Evolutionary conservation across 176 grass and related monocot species (phyloP), one percentile per base, ranked within the genome.

Genomic region (Zoysia pacifica): DNA sequence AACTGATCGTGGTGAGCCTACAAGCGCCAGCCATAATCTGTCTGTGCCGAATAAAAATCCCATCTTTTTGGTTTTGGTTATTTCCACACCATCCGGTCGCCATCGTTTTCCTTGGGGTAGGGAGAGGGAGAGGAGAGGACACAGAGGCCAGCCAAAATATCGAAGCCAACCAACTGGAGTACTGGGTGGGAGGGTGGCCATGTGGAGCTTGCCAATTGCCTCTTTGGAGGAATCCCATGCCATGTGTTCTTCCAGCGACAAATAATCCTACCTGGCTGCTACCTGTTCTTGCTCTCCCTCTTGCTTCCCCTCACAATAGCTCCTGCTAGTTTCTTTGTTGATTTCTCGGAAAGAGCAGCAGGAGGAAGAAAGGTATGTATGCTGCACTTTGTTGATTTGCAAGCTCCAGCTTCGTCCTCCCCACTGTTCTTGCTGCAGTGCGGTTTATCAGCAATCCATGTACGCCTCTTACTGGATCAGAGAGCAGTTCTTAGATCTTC

Each of bases 141-240:
- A 11, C 38, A 13, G 56, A 1, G 18, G 16, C 11, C 0, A 36
- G 15, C 2, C 5, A 39, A 15, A 83, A 84, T 69, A 79, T 84
- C 86, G 38, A 75, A 14, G n/a, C 14, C 36, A 58, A 74, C 36
- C 16, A 7, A 6, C 4, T 7, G 16, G 28, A 28, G 28, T 28
- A 28, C 48, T 37, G 60, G 64, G 14, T 28, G 16, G 3, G 76
- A 73, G 42, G 2, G 73, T 40, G 58, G 72, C 72, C 82, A 85
- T 73, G 82, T 77, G 77, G 76, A 69, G 38, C 5, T 20, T 43
- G 86, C 45, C 86, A 84, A 83, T 67, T 79, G 60, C 13, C 39
- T 37, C 4, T 2, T 78, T 37, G 63, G 62, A 63, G 36, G 38
- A 46, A 76, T 70, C 47, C 13, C 64, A 52, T 7, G 85, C 46